phyloP scores from a whole-genome alignment of 2,329 filamentous ascomycete genomes.

The Metarhizium humberi region DNA sequence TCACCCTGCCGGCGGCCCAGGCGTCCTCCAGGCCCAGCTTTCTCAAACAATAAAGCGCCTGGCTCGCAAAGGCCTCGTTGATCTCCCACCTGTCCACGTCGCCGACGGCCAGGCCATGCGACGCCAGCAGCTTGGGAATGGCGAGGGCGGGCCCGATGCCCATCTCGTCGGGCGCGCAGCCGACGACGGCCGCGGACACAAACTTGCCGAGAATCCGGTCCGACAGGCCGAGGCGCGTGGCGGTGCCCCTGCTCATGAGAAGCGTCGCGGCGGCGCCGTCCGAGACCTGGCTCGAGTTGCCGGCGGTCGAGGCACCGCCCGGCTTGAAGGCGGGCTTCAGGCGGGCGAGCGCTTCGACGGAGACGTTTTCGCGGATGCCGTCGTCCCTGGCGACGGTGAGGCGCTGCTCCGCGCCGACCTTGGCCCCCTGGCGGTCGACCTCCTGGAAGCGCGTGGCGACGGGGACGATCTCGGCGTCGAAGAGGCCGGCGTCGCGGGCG shows the following conservation, averaged over 20 bases:
- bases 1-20: constrained; percentile 61
- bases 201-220: constrained; percentile 72
- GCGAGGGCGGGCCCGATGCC: constrained; percentile 80
- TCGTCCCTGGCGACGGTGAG: constrained; percentile 72
- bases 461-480: constrained; percentile 71
- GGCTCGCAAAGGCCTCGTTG: constrained; percentile 71
- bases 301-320: constrained; percentile 71
- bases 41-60: constrained; percentile 61
- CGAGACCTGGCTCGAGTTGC: constrained; percentile 77
- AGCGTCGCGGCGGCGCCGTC: constrained; percentile 81
- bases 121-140: constrained; percentile 70
- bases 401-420: constrained; percentile 42
- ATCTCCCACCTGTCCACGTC: constrained; percentile 88
- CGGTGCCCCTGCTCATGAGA: constrained; percentile 76
- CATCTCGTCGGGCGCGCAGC: constrained; percentile 88
- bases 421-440: constrained; percentile 49
- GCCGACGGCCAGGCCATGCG: constrained; percentile 53
- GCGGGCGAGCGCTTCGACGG: constrained; percentile 59
- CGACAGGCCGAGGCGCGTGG: constrained; percentile 60
- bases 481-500: constrained; percentile 60
- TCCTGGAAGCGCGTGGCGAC: constrained; percentile 63
- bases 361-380: constrained; percentile 63
- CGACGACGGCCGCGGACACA: constrained; percentile 64
- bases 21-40: constrained; percentile 55
- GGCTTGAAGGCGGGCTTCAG: constrained; percentile 80